Percentiles rank a stretch among this genome's conserved stretches.
phyloP scores from a whole-genome alignment of 768 basidiomycete genomes.

The Trametes gibbosa region DNA sequence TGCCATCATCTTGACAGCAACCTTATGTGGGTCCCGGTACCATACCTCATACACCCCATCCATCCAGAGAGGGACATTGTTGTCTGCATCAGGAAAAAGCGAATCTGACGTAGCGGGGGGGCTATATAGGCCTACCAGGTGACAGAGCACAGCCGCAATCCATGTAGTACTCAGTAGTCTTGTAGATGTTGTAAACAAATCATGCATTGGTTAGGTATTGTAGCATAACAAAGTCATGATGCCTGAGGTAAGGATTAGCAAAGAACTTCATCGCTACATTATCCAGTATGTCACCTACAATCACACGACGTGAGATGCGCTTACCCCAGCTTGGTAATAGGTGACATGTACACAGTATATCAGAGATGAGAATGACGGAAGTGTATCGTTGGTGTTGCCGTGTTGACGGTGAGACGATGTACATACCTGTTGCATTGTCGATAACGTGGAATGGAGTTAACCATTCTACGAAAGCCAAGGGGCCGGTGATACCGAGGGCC shows the following conservation, averaged over 20 bases:
- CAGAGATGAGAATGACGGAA: neutral
- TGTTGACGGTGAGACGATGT: neutral
- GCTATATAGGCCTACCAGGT: too few relatives aligned
- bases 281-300: neutral
- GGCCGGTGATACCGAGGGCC: neutral
- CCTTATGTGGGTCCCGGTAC: neutral
- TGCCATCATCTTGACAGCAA: neutral
- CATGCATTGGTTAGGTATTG: neutral
- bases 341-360: neutral
- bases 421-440: neutral
- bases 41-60: neutral
- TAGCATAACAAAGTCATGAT: neutral
- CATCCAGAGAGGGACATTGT: neutral
- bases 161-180: too few relatives aligned
- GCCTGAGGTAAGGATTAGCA: neutral
- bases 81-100: too few relatives aligned
- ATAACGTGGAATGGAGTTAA: neutral
- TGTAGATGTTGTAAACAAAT: too few relatives aligned
- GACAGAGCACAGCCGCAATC: too few relatives aligned
- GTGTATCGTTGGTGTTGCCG: neutral
- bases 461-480: slow-evolving; percentile 5
- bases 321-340: neutral
- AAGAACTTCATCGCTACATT: neutral
- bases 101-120: too few relatives aligned
- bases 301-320: neutral